A percentile compares a stretch with the other conserved stretches of the same genome.
These are phyloP conservation scores for Alternaria alternata DNA, from an alignment of 2,329 filamentous ascomycete genomes.

Conservation along the genomic window DNA sequence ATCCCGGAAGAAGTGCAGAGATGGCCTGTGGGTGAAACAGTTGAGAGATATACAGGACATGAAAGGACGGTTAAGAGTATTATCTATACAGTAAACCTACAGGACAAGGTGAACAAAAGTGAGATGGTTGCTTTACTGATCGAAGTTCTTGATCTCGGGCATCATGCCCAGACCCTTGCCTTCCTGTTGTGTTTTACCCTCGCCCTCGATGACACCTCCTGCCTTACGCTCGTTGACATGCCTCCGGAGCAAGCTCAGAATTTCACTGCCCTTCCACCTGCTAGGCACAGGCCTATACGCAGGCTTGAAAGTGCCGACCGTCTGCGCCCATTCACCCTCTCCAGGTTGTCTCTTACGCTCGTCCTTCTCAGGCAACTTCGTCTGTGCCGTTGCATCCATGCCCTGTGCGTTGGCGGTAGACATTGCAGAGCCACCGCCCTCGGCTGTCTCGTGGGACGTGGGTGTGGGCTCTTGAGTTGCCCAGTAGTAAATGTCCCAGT, in stretches of 20 bases:
- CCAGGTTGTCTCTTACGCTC: slow-evolving; percentile 61
- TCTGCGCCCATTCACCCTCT: slow-evolving; percentile 93
- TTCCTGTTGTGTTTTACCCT: slow-evolving; percentile 45
- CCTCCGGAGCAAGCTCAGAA: slow-evolving; percentile 76
- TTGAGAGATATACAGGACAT: background rate
- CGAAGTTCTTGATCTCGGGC: slow-evolving; percentile 60
- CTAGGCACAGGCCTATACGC: slow-evolving; percentile 89
- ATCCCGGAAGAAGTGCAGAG: background rate
- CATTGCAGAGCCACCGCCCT: slow-evolving; percentile 58
- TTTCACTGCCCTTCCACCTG: slow-evolving; percentile 84
- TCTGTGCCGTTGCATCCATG: slow-evolving; percentile 53
- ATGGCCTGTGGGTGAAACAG: background rate
- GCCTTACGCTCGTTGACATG: slow-evolving; percentile 80
- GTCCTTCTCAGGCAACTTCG: slow-evolving; percentile 55
- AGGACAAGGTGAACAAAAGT: background rate
- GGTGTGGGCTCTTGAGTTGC: slow-evolving; percentile 81
- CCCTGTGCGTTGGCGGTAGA: slow-evolving; percentile 57
- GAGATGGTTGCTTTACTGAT: slow-evolving; percentile 36
- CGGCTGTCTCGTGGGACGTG: slow-evolving; percentile 65
- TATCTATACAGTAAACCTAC: slow-evolving; percentile 12
- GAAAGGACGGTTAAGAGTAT: background rate
- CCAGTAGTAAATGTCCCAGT: slow-evolving; percentile 99
- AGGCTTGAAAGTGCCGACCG: slow-evolving; percentile 90
- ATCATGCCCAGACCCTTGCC: slow-evolving; percentile 58
- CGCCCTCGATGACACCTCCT: slow-evolving; percentile 58